Conservation (phyloP, 108 stramenopile species). For the Bacterosira constricta region DNA sequence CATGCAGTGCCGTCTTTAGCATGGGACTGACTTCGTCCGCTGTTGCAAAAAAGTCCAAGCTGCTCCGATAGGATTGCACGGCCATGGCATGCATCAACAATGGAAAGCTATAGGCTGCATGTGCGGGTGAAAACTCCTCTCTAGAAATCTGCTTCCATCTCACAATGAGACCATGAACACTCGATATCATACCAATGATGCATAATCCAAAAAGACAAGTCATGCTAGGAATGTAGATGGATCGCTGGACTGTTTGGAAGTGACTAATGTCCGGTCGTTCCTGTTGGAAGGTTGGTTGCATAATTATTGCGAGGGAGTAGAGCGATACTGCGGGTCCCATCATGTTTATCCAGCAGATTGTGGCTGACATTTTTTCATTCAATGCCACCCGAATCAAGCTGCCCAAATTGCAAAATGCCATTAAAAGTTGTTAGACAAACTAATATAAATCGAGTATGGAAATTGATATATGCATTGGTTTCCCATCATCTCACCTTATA, state of each 20-base stretch:
- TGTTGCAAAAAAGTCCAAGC: conserved; percentile 64
- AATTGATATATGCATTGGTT: background rate
- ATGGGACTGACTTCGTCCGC: conserved; percentile 36
- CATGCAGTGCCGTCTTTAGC: conserved; percentile 50
- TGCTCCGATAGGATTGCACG: conserved; percentile 79
- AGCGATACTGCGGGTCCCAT: conserved; percentile 68
- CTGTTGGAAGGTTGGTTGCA: conserved; percentile 77
- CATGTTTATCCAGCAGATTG: conserved; percentile 84
- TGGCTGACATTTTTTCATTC: conserved; percentile 75
- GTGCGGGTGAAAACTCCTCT: conserved; percentile 78
- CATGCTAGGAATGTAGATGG: conserved; percentile 77
- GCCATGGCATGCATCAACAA: conserved; percentile 75
- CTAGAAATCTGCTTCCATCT: conserved; percentile 62
- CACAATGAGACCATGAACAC: conserved; percentile 58
- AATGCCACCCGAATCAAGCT: conserved; percentile 65
- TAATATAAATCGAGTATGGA: background rate
- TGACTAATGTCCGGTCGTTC: conserved; percentile 75
- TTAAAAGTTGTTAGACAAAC: background rate
- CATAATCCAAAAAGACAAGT: conserved; percentile 64
- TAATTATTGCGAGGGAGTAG: conserved; percentile 76
- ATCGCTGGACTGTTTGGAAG: conserved; percentile 72
- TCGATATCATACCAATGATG: conserved; percentile 68
- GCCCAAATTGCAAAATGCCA: background rate
- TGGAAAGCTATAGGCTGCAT: conserved; percentile 82
- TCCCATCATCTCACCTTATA: conserved; percentile 15